Evolutionary conservation across 495 filamentous ascomycete genomes (phyloP), one percentile per base, ranked within the genome.

Genomic region (Evernia prunastri): DNA sequence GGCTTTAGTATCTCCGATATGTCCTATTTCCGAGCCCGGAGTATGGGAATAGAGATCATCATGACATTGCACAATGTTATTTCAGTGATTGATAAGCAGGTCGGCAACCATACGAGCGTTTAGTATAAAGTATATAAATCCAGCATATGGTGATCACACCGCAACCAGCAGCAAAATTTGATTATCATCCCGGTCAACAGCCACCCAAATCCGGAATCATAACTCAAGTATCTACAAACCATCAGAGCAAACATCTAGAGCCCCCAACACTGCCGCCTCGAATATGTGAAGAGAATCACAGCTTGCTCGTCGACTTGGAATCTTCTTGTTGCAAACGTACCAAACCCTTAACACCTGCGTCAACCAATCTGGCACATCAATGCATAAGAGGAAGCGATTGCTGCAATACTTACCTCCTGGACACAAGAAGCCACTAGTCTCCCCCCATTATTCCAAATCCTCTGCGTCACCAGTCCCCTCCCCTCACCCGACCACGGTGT

Each of bases 401-500:
- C 4, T 27, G 56, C 31, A 58, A 62, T 37, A 69, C 70, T 66
- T 59, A 74, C 88, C 82, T 93, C 91, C 74, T 95, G 91, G 40
- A 90, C 81, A 72, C 91, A 94, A 37, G 83, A 91, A 43, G 94
- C 94, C 68, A 98, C 79, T 78, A 97, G 74, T 40, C 78, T 83
- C 6, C 93, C 94, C 68, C 96, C 88, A 70, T 82, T 84, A 49
- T 86, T 85, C 82, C 87, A 97, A 63, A 97, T 92, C 80, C 85
- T 86, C 81, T 96, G 92, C 67, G 83, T 83, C 40, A 92, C 93
- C 64, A 97, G 78, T 0, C 90, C 94, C 63, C 93, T 83, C 23
- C 91, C 93, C 68, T 96, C 91, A 18, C 90, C 91, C 23, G 87
- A 84, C 94, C 94, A 98, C n/a, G 93, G 90, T 63, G 85, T 92